A percentile compares a stretch with the other conserved stretches of the same genome.
Evolutionary conservation across 1,284 basidiomycete species (phyloP).

Genomic region (Ustilago sp.): DNA sequence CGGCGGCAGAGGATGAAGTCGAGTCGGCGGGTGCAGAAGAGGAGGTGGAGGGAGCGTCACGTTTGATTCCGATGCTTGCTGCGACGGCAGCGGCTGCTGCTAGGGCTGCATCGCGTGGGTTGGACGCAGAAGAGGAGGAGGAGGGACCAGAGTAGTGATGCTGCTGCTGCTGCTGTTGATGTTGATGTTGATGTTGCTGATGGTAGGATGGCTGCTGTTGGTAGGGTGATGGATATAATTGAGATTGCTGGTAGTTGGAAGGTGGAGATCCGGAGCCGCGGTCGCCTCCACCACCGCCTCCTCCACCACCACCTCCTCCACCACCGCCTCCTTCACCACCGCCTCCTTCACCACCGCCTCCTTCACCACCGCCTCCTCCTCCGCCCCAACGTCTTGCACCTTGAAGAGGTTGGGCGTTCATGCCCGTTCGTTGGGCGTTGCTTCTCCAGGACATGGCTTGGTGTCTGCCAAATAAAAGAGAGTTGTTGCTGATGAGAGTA

Average conservation of each 20-base stretch:
- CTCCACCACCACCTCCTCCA: neutral
- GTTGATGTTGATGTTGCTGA: neutral
- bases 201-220: slow-evolving; percentile 15
- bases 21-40: slow-evolving; percentile 4
- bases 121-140: slow-evolving; percentile 23
- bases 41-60: slow-evolving; percentile 18
- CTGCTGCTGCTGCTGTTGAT: neutral
- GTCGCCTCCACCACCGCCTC: neutral
- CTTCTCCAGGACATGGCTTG: slow-evolving; percentile 65
- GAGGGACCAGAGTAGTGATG: slow-evolving; percentile 14
- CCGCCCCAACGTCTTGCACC: slow-evolving; percentile 63
- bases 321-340: slow-evolving; percentile 25
- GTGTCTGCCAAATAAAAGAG: neutral
- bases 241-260: slow-evolving; percentile 17
- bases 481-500: neutral
- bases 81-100: slow-evolving; percentile 46
- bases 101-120: slow-evolving; percentile 34
- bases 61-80: slow-evolving; percentile 50
- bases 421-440: slow-evolving; percentile 65
- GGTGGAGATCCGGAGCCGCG: slow-evolving; percentile 16
- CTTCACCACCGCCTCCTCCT: slow-evolving; percentile 30
- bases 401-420: slow-evolving; percentile 66
- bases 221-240: slow-evolving; percentile 14
- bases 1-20: slow-evolving; percentile 21
- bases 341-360: neutral